Base-by-base conservation (phyloP, 805 yeast species). In the Kregervanrija pseudodelftensis region DNA sequence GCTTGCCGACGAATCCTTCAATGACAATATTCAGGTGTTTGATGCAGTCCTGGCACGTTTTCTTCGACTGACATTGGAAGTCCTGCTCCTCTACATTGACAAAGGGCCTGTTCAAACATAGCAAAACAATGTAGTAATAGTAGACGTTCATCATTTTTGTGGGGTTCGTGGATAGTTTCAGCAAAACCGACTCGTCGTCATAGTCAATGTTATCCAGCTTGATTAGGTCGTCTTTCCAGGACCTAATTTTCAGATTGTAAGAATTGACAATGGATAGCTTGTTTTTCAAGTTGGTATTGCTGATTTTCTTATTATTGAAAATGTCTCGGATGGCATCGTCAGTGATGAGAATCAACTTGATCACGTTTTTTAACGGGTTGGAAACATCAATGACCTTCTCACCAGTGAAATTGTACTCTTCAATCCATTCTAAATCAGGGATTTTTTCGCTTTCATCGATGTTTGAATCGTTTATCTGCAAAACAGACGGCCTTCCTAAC, bases 401-500 rank as follows among this genome's bases (percentile, higher is more conserved):
- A 47, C 63, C 41, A 41, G 55, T 54, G 67, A 79, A 46, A 73
- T 67, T 57, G 69, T 44, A 80, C 32, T 79, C 82, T 46, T 74
- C 77, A n/a, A 80, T 78, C 69, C 82, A 76, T 40, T 73, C 77
- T 42, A 79, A 65, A 53, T 78, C 82, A 0, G 85, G 85, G 45
- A 79, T 64, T 46, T 73, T 78, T 44, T 71, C 75, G 13, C 80
- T 69, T 48, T 77, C 82, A 0, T 79, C 78, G 11, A 80, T 76
- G 0, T 83, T 72, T 0, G 85, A 77, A 50, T 80, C 80, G 37
- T 73, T 68, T 41, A 74, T 66, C 53, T 78, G 75, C 41, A 80
- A 58, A 1, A 73, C 61, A 0, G 81, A 72, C 0, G 83, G 82
- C 42, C 84, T 61, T 3, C 86, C 86, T 39, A 79, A 60, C 41